A percentile compares a stretch with the other conserved stretches of the same genome.
Evolutionary conservation across 345 rosid genomes (phyloP).

Genomic region (Gossypium turneri): DNA sequence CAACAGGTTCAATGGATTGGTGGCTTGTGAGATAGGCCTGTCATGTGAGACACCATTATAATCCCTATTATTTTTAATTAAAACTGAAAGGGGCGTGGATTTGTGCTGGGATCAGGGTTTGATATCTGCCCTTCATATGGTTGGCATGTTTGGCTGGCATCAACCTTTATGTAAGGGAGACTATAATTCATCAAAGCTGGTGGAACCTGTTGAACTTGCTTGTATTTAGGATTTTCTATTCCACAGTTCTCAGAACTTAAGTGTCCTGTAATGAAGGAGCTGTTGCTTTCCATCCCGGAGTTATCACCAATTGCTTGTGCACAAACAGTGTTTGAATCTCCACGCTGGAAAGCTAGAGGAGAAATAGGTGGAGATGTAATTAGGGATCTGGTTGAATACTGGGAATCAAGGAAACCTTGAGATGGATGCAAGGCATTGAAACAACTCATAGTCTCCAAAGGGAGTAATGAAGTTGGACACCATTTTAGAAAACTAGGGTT

Average conservation of each 20-base stretch:
- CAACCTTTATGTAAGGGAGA: constrained; percentile 33
- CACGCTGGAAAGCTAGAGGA: constrained; percentile 35
- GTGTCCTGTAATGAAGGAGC: constrained; percentile 42
- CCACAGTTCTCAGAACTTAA: constrained; percentile 29
- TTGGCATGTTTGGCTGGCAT: constrained; percentile 27
- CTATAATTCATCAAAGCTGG: constrained; percentile 17
- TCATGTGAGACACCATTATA: constrained; percentile 29
- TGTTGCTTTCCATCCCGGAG: constrained; percentile 49
- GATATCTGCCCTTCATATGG: constrained; percentile 21
- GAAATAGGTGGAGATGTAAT: constrained; percentile 45
- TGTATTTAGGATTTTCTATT: constrained; percentile 24
- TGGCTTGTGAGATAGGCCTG: constrained; percentile 25
- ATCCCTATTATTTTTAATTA: constrained; percentile 19
- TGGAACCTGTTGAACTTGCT: constrained; percentile 18
- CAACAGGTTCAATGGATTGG: constrained; percentile 30
- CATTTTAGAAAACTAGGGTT: constrained; percentile 27
- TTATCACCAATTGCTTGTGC: constrained; percentile 30
- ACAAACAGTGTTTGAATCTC: constrained; percentile 33
- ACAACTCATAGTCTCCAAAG: constrained; percentile 34
- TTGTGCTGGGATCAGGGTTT: constrained; percentile 25
- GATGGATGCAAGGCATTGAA: constrained; percentile 26
- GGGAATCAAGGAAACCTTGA: constrained; percentile 30
- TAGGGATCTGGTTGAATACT: constrained; percentile 26
- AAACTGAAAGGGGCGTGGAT: constrained; percentile 16
- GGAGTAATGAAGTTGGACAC: constrained; percentile 25